Conservation (phyloP, 768 basidiomycete genomes). For the Cystofilobasidium bisporidii region DNA sequence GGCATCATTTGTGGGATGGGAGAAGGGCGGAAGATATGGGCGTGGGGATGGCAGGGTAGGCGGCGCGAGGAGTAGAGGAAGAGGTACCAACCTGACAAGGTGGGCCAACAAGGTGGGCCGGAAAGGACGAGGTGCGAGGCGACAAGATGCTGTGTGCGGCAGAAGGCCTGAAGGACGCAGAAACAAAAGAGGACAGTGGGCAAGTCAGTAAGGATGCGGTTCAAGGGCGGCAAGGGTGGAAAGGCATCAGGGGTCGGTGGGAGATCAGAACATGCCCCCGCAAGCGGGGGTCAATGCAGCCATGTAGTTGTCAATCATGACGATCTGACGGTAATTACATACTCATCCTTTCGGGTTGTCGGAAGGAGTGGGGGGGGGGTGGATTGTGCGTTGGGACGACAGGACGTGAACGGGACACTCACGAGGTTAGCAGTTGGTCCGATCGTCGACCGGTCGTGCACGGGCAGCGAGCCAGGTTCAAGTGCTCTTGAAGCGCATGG, state of each 20-base stretch:
- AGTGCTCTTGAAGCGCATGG: no score
- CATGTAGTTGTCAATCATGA: conserved; percentile 16
- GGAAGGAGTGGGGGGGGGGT: not conserved
- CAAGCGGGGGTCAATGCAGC: conserved; percentile 15
- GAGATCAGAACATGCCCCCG: conserved; percentile 4
- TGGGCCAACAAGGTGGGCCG: no score
- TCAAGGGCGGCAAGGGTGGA: not conserved
- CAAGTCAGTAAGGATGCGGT: no score
- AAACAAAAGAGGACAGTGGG: not conserved
- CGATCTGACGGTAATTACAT: conserved; percentile 21
- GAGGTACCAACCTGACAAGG: not conserved
- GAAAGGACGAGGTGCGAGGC: no score
- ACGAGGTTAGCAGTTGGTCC: not conserved
- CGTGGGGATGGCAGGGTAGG: not conserved
- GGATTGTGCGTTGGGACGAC: not conserved
- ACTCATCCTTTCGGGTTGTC: not conserved
- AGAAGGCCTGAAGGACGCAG: no score
- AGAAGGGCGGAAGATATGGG: not conserved
- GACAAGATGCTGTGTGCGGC: no score
- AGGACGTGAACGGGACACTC: not conserved
- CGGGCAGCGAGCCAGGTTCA: no score
- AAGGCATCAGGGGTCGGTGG: not conserved
- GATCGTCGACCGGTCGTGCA: no score
- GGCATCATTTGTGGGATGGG: not conserved
- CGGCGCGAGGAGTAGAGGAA: no score